Percentiles rank a stretch among this genome's conserved stretches.
These are phyloP conservation scores for Colletotrichum aenigma DNA, from an alignment of 2,329 filamentous ascomycete genomes.

Conservation along the genomic window DNA sequence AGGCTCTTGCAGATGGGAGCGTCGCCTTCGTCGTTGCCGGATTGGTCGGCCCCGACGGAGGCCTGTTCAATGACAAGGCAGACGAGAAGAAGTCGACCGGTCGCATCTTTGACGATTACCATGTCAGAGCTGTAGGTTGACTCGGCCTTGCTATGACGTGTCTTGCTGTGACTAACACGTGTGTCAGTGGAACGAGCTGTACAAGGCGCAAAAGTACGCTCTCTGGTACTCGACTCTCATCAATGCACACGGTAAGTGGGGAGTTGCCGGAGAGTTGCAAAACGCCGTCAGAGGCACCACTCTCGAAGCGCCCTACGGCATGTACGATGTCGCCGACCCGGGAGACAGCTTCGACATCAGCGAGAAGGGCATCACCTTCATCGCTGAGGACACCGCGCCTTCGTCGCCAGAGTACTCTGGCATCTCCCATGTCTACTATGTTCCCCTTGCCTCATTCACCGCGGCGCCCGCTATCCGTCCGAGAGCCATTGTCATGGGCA, in stretches of 20 bases:
- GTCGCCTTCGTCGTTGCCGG: constrained; percentile 40
- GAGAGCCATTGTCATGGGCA: constrained; percentile 24
- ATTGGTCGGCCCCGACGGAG: constrained; percentile 31
- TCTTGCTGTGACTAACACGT: not conserved
- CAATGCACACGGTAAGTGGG: constrained; percentile 32
- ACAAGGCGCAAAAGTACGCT: constrained; percentile 31
- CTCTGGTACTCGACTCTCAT: constrained; percentile 43
- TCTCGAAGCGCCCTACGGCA: constrained; percentile 34
- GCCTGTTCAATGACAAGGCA: constrained; percentile 34
- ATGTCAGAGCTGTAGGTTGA: constrained; percentile 35
- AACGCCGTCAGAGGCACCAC: constrained; percentile 34
- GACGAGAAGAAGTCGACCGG: constrained; percentile 29
- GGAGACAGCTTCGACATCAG: constrained; percentile 35
- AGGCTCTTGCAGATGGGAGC: constrained; percentile 33
- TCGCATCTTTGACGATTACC: constrained; percentile 37
- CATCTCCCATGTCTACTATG: constrained; percentile 32
- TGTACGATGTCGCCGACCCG: constrained; percentile 28
- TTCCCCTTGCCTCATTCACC: constrained; percentile 35
- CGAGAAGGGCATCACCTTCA: constrained; percentile 37
- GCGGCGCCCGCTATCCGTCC: constrained; percentile 24
- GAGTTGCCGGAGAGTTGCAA: constrained; percentile 29
- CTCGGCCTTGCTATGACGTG: not conserved
- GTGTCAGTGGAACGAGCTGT: constrained; percentile 35
- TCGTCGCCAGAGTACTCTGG: not conserved
- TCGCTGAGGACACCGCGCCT: constrained; percentile 24